Evolutionary conservation across 768 basidiomycete genomes (phyloP).

Genomic region (Coprinopsis sp.): DNA sequence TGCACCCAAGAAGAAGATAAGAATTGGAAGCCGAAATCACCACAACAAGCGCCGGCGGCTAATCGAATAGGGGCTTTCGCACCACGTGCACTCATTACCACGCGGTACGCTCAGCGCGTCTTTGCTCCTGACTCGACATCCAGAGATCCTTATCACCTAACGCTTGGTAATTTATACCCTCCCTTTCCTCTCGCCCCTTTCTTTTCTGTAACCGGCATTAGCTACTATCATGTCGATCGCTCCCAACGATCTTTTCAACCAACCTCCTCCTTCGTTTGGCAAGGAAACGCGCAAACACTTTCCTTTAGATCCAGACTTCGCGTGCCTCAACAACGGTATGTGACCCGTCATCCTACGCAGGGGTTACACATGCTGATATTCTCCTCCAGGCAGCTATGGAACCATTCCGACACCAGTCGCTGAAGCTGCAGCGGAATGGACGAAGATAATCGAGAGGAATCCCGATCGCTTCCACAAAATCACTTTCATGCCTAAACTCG

Average conservation of each 20-base stretch:
- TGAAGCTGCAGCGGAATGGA: conserved; percentile 37
- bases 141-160: too few species aligned
- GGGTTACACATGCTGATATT: neutral
- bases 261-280: conserved; percentile 44
- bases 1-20: too few species aligned
- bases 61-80: too few species aligned
- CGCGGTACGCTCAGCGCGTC: too few species aligned
- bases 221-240: too few species aligned
- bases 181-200: too few species aligned
- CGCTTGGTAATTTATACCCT: too few species aligned
- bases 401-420: conserved; percentile 51
- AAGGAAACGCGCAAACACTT: conserved; percentile 51
- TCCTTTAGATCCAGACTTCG: conserved; percentile 51
- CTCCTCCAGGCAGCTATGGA: conserved; percentile 50
- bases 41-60: too few species aligned
- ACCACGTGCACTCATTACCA: too few species aligned
- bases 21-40: too few species aligned
- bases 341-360: neutral
- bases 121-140: too few species aligned
- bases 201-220: too few species aligned
- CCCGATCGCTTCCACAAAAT: conserved; percentile 53
- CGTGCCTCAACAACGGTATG: conserved; percentile 64
- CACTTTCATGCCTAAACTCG: conserved; percentile 29
- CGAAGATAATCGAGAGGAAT: conserved; percentile 42
- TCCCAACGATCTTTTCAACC: conserved; percentile 19